Evolutionary conservation across 106 monocot species (phyloP), one percentile per base, ranked within the genome.

Genomic region (Platanthera guangdongensis): DNA sequence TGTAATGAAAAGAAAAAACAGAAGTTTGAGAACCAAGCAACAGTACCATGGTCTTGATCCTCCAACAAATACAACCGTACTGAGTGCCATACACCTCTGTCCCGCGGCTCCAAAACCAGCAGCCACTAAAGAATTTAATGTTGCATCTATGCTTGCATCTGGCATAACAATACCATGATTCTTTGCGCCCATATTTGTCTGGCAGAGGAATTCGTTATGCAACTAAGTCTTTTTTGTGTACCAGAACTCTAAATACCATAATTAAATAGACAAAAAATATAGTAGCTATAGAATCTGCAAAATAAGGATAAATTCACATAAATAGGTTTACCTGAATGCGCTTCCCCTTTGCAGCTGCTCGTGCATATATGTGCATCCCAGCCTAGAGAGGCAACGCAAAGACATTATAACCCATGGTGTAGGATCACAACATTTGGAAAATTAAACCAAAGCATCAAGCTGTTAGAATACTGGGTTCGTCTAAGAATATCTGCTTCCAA

Each of bases 61-160:
- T 78, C 94, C 97, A 78, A 99, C 97, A 90, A 94, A 92, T 74
- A 99, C 83, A 68, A 72, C 92, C 73, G 92, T 92, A 84, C 97
- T 94, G 32, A 99, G 92, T 65, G 97, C 97, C 97, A 99, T 99
- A 81, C 97, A 99, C 68, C 97, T 89, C 80, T 99, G 97, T 14
- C 97, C 97, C 14, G 97, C 97, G 76, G 97, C 97, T 82, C 97
- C 97, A 85, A 99, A 99, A 79, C 94, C 97, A 86, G 97, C 94
- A 79, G 97, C 97, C 74, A 92, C 82, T 65, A 99, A 83, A 45
- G 91, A 82, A 88, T 99, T 92, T 82, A 99, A 79, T 59, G 97
- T 89, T 73, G 90, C 87, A 74, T 99, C 94, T 14, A 52, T 67
- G 80, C 63, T 90, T 63, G 97, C 97, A 91, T 99, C 97, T 51